phyloP scores from a whole-genome alignment of 257 asterid genomes.

The Solanum dulcamara region DNA sequence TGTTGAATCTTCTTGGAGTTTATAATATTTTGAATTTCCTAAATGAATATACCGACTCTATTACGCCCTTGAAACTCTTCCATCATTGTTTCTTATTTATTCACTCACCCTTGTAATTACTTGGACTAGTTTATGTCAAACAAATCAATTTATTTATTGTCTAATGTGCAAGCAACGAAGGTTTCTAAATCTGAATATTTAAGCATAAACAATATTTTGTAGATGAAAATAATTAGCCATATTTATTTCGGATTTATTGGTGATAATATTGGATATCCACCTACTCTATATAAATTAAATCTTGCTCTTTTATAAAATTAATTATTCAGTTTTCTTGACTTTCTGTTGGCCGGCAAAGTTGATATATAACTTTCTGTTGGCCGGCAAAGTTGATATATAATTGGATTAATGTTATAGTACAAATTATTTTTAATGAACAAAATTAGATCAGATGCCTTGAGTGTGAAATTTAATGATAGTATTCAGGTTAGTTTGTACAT shows the following conservation, averaged over 20 bases:
- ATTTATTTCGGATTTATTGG: neutral
- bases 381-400: neutral
- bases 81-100: neutral
- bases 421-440: too few species aligned
- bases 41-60: too few species aligned
- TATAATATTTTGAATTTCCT: too few species aligned
- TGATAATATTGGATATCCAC: neutral
- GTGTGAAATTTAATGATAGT: too few species aligned
- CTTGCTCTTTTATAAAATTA: neutral
- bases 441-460: too few species aligned
- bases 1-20: too few species aligned
- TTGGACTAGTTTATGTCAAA: neutral
- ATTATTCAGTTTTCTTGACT: neutral
- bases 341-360: neutral
- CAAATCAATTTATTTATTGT: neutral
- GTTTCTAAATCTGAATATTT: neutral
- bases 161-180: neutral
- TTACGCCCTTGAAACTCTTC: neutral
- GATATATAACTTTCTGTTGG: neutral
- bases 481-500: accelerated
- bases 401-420: neutral
- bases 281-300: neutral
- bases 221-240: neutral
- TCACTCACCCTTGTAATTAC: neutral
- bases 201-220: neutral